Evolutionary conservation across 164 flowering plant species (phyloP).

Genomic region (Chimonanthus salicifolius): DNA sequence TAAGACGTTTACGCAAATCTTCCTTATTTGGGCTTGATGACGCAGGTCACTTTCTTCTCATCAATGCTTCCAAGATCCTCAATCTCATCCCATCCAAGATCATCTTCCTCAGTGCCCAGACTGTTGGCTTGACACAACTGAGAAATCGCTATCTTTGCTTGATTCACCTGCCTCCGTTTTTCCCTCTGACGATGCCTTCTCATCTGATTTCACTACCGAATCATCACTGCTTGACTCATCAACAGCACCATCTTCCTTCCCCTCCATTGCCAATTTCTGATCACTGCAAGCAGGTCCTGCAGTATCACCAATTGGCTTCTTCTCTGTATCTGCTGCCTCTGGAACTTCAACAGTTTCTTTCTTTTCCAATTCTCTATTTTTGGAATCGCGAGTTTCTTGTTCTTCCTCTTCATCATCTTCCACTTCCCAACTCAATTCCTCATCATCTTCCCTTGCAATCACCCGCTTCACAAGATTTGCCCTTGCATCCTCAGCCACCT

Average conservation of each 20-base stretch:
- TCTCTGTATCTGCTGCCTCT: not conserved
- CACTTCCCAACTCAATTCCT: constrained; percentile 84
- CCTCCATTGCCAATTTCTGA: constrained; percentile 11
- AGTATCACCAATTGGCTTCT: constrained; percentile 1
- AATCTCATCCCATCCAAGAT: constrained; percentile 91
- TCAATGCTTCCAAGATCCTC: constrained; percentile 66
- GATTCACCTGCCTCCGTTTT: constrained; percentile 36
- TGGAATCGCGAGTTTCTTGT: not conserved
- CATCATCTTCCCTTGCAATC: constrained; percentile 63
- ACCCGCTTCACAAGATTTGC: constrained; percentile 67
- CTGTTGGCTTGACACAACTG: constrained; percentile 57
- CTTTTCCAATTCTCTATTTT: not conserved
- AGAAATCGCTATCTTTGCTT: constrained; percentile 47
- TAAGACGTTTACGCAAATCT: constrained; percentile 59
- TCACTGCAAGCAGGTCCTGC: constrained; percentile 15
- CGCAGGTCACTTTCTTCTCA: constrained; percentile 32
- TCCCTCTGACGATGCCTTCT: constrained; percentile 26
- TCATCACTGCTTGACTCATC: constrained; percentile 18
- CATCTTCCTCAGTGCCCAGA: constrained; percentile 59
- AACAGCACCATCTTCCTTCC: not conserved
- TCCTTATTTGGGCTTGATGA: constrained; percentile 28
- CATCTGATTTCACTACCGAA: constrained; percentile 17
- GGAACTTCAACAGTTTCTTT: constrained; percentile 10
- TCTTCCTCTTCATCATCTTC: constrained; percentile 47
- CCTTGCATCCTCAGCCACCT: constrained; percentile 66